Evolutionary conservation across 176 grass and related monocot species (phyloP), one percentile per base, ranked within the genome.

Genomic region (Carex scoparia): DNA sequence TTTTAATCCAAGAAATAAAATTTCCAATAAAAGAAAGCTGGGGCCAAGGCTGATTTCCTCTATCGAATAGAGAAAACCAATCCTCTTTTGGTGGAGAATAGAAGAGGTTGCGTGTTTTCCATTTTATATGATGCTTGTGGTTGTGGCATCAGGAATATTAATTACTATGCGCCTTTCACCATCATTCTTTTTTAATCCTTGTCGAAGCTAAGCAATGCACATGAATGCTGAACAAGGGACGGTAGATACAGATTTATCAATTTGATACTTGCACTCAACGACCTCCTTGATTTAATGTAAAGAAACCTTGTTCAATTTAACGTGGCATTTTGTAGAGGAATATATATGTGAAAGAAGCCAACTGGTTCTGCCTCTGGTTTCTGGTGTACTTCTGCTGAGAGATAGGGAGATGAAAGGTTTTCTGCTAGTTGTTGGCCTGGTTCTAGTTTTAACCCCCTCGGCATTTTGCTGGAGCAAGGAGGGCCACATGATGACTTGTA

Each of bases 401-500:
- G 18, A 62, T 57, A 79, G 10, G 14, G 67, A 69, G 67, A 89
- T 89, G 87, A 74, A 62, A 23, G 8, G 55, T 18, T 82, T 67
- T 57, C 42, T 79, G 69, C 56, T 70, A 61, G 59, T 83, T 35
- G 48, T 92, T 37, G 66, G 18, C 8, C 44, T 88, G 86, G 68
- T 89, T 5, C 75, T 95, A 11, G 76, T 83, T 15, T 89, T 66
- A 55, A 70, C 67, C 67, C 81, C 92, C 18, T 87, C 19, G 61
- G 90, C 35, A 3, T 55, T 32, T 61, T 87, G 89, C 0, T 97
- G 92, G 94, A 94, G 94, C 94, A 88, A 92, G 18, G 94, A 97
- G 73, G 94, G 92, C 0, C 94, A 97, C 85, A 87, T 82, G 83
- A 79, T 97, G n/a, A 94, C 92, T 6, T 97, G 94, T 88, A 86